phyloP scores from a whole-genome alignment of 2,329 filamentous ascomycete genomes.

The Diaporthe destruens region DNA sequence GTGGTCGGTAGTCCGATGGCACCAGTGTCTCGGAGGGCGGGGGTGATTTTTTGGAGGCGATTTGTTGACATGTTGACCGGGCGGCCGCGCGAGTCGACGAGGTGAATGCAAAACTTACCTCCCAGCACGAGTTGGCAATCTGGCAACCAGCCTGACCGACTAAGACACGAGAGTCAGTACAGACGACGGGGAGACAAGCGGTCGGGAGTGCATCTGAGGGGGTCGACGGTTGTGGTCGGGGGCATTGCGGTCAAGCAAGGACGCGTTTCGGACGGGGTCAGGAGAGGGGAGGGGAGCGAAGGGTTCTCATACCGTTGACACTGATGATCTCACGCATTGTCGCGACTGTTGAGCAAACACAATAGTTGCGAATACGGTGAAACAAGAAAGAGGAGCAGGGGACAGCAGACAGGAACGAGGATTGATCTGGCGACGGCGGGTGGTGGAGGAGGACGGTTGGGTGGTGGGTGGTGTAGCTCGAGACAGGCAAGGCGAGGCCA shows the following conservation, averaged over 20 bases:
- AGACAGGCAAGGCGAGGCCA: slow-evolving; percentile 34
- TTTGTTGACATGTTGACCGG: slow-evolving; percentile 42
- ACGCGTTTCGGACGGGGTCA: slow-evolving; percentile 45
- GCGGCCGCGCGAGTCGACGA: slow-evolving; percentile 38
- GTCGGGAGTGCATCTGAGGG: slow-evolving; percentile 41
- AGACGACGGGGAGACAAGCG: slow-evolving; percentile 35
- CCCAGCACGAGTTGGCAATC: slow-evolving; percentile 99
- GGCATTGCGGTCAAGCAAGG: slow-evolving; percentile 58
- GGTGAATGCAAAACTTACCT: slow-evolving; percentile 75
- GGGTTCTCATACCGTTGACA: slow-evolving; percentile 85
- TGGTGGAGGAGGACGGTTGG: slow-evolving; percentile 24
- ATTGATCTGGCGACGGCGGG: slow-evolving; percentile 43
- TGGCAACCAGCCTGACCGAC: slow-evolving; percentile 99
- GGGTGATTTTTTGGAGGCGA: slow-evolving; percentile 12
- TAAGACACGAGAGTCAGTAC: slow-evolving; percentile 71
- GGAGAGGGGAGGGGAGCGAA: slow-evolving; percentile 47
- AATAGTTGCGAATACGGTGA: slow-evolving; percentile 46
- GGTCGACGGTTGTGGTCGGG: slow-evolving; percentile 40
- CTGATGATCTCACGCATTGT: slow-evolving; percentile 99
- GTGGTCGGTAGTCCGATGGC: slow-evolving; percentile 39
- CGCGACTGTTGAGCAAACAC: slow-evolving; percentile 50
- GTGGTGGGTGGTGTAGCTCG: slow-evolving; percentile 30
- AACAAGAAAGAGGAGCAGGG: slow-evolving; percentile 50
- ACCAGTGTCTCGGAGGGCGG: not conserved
- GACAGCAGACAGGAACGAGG: slow-evolving; percentile 45